phyloP scores from a whole-genome alignment of 192 early-diverging fungal species.

The Linnemannia exigua region DNA sequence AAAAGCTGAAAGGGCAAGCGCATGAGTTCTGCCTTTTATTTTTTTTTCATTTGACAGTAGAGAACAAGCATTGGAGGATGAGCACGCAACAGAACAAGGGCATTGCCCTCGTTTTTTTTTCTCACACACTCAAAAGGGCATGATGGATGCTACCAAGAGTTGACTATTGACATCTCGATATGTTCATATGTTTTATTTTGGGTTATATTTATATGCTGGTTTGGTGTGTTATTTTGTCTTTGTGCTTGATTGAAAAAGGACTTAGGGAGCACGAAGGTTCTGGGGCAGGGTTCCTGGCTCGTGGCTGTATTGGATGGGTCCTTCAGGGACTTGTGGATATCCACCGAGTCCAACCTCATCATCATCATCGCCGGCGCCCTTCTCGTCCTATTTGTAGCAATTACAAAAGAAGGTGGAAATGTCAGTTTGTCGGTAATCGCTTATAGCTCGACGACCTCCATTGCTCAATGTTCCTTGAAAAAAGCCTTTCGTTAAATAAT shows the following conservation, averaged over 20 bases:
- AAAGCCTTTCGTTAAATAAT: not conserved
- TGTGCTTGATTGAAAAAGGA: not conserved
- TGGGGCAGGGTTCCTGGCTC: constrained; percentile 35
- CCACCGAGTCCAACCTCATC: constrained; percentile 29
- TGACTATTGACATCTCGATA: not conserved
- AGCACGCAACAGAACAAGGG: no score
- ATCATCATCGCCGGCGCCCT: constrained; percentile 14
- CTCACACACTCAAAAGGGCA: no score
- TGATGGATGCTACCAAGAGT: no score
- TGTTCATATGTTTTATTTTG: not conserved
- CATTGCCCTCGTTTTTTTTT: no score
- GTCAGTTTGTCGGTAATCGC: no score
- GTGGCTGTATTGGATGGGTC: constrained; percentile 26
- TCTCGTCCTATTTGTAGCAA: constrained; percentile 11
- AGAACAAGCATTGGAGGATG: no score
- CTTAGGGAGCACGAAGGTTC: constrained; percentile 19
- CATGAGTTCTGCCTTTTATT: not conserved
- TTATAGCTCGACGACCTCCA: no score
- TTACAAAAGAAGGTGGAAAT: not conserved
- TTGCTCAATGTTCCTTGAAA: not conserved
- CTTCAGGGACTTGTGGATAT: constrained; percentile 38
- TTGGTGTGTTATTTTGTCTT: not conserved
- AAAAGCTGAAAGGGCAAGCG: not conserved
- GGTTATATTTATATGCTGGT: not conserved
- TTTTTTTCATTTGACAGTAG: not conserved